Base-by-base conservation (phyloP, 2,329 filamentous ascomycete genomes). In the Alternaria burnsii region DNA sequence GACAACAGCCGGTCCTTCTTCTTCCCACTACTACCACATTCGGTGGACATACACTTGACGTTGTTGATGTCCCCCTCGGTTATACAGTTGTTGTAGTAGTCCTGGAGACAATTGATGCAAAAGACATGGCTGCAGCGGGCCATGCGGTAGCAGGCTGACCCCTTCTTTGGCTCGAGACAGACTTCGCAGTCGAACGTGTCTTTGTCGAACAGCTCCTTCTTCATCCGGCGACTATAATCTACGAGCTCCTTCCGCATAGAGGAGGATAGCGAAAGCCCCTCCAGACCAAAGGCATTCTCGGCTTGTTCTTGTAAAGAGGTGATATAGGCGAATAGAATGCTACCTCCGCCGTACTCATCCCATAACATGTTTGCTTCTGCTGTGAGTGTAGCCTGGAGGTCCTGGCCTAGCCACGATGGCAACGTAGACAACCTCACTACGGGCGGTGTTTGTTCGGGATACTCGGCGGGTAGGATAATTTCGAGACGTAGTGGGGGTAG, bases 81-180 rank as follows among this genome's bases (percentile, higher is more conserved):
- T 70, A 99, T 97, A 67, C 92, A 93, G 65, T 88, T 89, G 68
- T 90, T 92, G 83, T 97, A 98, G 69, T 94, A 97, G 70, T 94
- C 92, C 64, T 92, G 90, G 3, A 99, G 83, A 73, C 95, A 99
- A n/a, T 87, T 79, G 18, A 90, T 82, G 77, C 95, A 99, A 74
- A 98, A 99, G 38, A 98, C 93, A 75, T 99, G 94, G 0, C 88
- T 88, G 77, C 95, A 99, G 59, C 90, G 88, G 46, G 91, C 80
- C 84, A 98, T 89, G 42, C 88, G 87, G 80, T 98, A 91, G 76
- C 95, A 98, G 11, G 83, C 86, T 0, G 82, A 79, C 1, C 95
- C 95, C 76, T 96, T 97, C 78, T 97, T 97, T 0, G 93, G 93
- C 77, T 98, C 94, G 47, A 97, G 80, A 74, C 94, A 97, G 48